Evolutionary conservation across 2,329 filamentous ascomycete genomes (phyloP).

Genomic region (Beauveria pseudobassiana): DNA sequence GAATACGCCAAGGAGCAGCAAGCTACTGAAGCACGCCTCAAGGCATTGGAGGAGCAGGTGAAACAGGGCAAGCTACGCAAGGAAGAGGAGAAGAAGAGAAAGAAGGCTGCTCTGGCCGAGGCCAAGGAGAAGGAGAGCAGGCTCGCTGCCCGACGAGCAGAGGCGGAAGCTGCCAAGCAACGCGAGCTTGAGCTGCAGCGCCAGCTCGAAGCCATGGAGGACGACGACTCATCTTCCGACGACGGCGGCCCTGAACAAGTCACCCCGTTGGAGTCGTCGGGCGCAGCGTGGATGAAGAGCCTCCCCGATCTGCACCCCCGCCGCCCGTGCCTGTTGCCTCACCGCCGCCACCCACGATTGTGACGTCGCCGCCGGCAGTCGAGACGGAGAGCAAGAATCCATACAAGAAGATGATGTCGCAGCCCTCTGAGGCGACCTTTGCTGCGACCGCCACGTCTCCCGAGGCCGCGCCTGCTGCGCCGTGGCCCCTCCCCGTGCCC

Average conservation of each 20-base stretch:
- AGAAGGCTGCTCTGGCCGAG: conserved; percentile 80
- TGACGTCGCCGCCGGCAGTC: conserved; percentile 43
- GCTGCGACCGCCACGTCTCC: conserved; percentile 35
- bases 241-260: conserved; percentile 71
- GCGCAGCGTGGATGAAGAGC: conserved; percentile 42
- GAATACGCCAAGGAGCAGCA: conserved; percentile 74
- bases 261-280: conserved; percentile 53
- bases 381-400: conserved; percentile 86
- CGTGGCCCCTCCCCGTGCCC: conserved; percentile 23
- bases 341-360: conserved; percentile 41
- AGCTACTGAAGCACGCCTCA: conserved; percentile 73
- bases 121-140: conserved; percentile 83
- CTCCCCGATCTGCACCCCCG: conserved; percentile 47
- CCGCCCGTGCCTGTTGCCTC: conserved; percentile 37
- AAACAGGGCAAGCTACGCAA: conserved; percentile 90
- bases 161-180: conserved; percentile 86
- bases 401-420: conserved; percentile 83
- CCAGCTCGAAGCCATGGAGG: conserved; percentile 71
- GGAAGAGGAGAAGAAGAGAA: conserved; percentile 88
- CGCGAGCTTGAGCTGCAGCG: conserved; percentile 82
- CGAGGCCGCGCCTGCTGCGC: conserved; percentile 31
- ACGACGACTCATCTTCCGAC: conserved; percentile 73
- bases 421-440: conserved; percentile 49
- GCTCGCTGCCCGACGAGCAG: conserved; percentile 76
- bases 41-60: conserved; percentile 88